Conservation (phyloP, 805 yeast species). For the Nakazawaea pomicola region DNA sequence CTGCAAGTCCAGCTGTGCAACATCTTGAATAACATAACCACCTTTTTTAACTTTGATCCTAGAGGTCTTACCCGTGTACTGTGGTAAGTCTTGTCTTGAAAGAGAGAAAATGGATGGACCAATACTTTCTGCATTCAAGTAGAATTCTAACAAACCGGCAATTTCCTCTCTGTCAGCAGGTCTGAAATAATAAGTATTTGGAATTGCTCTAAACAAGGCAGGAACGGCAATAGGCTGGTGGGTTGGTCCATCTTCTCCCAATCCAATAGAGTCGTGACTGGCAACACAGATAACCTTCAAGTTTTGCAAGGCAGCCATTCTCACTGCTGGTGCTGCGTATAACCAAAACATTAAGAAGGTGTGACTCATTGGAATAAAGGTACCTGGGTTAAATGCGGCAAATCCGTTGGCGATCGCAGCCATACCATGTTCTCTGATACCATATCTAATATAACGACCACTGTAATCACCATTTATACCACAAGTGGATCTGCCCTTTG, state of each 20-base stretch:
- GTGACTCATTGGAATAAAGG: conserved; percentile 34
- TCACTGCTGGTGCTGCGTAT: conserved; percentile 49
- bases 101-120: conserved; percentile 21
- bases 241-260: conserved; percentile 56
- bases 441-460: conserved; percentile 29
- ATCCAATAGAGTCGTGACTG: conserved; percentile 54
- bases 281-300: conserved; percentile 46
- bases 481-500: conserved; percentile 18
- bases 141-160: conserved; percentile 39
- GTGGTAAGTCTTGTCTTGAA: conserved; percentile 25
- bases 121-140: conserved; percentile 19
- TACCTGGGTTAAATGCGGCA: conserved; percentile 28
- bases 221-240: conserved; percentile 52
- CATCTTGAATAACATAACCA: conserved; percentile 24
- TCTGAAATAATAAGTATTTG: conserved; percentile 44
- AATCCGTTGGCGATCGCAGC: conserved; percentile 28
- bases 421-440: conserved; percentile 32
- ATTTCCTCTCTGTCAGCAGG: conserved; percentile 51
- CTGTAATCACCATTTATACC: conserved; percentile 26
- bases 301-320: conserved; percentile 43
- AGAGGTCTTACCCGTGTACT: conserved; percentile 20
- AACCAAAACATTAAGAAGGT: conserved; percentile 31
- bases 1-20: conserved; percentile 19
- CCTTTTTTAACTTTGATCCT: conserved; percentile 22
- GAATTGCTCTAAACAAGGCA: conserved; percentile 46